Percentiles rank a stretch among this genome's conserved stretches.
Evolutionary conservation across 192 early-diverging fungal species (phyloP).

Genomic region (Backusella australiensis): DNA sequence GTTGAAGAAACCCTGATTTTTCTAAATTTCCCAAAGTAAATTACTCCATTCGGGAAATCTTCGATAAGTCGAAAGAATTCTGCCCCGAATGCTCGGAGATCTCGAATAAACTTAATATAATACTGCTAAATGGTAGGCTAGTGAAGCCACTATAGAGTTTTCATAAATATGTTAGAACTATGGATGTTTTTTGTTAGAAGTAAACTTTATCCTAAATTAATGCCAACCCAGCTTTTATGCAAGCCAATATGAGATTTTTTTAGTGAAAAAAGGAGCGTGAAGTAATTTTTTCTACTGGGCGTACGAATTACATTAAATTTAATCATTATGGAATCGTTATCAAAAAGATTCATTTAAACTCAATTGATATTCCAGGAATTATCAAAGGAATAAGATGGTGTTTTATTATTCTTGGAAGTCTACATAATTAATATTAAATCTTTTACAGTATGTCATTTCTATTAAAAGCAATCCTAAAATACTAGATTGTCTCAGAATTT

Average conservation of each 20-base stretch:
- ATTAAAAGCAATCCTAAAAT: neutral
- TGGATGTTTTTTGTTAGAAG: neutral
- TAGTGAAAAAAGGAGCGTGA: neutral
- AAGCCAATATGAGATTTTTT: neutral
- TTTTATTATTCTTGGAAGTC: neutral
- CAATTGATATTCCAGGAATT: neutral
- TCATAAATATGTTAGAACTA: neutral
- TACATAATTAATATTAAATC: neutral
- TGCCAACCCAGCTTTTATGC: neutral
- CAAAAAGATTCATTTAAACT: neutral
- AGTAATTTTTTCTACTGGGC: neutral
- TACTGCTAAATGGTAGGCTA: neutral
- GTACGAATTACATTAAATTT: neutral
- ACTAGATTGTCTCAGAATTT: neutral
- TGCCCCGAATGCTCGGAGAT: neutral
- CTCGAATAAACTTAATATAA: neutral
- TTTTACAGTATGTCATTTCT: neutral
- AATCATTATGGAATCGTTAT: neutral
- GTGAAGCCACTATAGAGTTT: neutral
- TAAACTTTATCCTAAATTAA: neutral
- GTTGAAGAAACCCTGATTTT: neutral
- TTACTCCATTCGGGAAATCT: constrained; percentile 1
- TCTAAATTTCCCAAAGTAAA: neutral
- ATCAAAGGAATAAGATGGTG: neutral
- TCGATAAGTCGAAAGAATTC: neutral